Conservation (phyloP, 169 alveolate genomes). For the Plasmodium knowlesi region DNA sequence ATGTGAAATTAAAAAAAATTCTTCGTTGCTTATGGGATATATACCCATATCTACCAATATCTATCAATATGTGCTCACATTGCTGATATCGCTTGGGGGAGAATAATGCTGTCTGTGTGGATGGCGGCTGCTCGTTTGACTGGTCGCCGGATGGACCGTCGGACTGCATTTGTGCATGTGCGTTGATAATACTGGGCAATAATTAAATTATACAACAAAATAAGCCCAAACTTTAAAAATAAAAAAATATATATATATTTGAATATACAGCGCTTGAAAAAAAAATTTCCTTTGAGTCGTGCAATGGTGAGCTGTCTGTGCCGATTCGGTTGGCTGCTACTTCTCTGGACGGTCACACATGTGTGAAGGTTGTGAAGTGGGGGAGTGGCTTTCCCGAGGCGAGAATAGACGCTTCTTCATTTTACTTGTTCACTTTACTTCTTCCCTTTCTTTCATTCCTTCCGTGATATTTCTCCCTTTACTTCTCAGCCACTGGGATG, state of each 20-base stretch:
- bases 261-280: background rate
- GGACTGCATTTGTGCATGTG: background rate
- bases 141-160: background rate
- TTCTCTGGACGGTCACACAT: background rate
- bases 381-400: background rate
- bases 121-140: no score
- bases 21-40: background rate
- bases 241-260: background rate
- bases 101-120: no score
- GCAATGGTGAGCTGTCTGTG: background rate
- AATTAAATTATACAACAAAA: background rate
- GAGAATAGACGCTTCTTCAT: background rate
- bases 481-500: background rate
- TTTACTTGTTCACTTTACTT: background rate
- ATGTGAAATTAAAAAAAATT: background rate
- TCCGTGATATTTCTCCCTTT: background rate
- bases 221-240: background rate
- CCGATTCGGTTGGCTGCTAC: background rate
- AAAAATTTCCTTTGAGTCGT: background rate
- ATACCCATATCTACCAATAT: background rate
- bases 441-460: background rate
- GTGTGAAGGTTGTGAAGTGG: background rate
- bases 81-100: background rate
- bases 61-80: background rate
- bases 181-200: background rate